Percentiles rank a stretch among this genome's conserved stretches.
These are phyloP conservation scores for Aspergillus luchuensis DNA, from an alignment of 2,329 filamentous ascomycete genomes.

Conservation along the genomic window DNA sequence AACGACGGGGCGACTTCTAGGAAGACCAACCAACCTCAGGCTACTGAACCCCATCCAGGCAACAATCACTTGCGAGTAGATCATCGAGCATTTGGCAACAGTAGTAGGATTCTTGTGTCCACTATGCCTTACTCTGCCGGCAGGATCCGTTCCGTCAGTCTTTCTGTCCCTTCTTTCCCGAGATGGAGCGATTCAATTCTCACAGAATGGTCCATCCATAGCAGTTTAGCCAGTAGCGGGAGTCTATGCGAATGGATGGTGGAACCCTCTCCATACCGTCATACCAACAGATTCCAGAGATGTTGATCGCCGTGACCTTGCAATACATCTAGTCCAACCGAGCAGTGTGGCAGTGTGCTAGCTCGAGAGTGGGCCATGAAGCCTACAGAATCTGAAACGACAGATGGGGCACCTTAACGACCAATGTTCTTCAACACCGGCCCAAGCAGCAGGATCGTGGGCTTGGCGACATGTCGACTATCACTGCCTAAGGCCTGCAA, in stretches of 20 bases:
- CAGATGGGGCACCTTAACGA: background rate
- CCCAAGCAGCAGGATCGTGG: background rate
- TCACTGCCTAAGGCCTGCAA: background rate
- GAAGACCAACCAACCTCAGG: background rate
- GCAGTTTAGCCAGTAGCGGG: background rate
- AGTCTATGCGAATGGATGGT: background rate
- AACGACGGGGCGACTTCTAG: background rate
- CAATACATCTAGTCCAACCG: background rate
- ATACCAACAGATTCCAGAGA: background rate
- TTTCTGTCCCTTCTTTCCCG: background rate
- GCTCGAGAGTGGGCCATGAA: background rate
- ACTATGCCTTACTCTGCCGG: conserved; percentile 1
- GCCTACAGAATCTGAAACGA: background rate
- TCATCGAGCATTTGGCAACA: background rate
- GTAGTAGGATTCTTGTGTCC: background rate
- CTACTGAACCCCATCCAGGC: background rate
- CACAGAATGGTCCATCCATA: background rate
- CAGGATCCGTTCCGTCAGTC: conserved; percentile 5
- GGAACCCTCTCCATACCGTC: background rate
- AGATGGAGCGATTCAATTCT: background rate
- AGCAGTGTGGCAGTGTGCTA: background rate
- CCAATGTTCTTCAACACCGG: background rate
- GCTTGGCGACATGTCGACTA: background rate
- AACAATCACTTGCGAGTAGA: background rate
- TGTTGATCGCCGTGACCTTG: background rate